Conservation (phyloP, 495 filamentous ascomycete species). For the Aspergillus incahuasiensis region DNA sequence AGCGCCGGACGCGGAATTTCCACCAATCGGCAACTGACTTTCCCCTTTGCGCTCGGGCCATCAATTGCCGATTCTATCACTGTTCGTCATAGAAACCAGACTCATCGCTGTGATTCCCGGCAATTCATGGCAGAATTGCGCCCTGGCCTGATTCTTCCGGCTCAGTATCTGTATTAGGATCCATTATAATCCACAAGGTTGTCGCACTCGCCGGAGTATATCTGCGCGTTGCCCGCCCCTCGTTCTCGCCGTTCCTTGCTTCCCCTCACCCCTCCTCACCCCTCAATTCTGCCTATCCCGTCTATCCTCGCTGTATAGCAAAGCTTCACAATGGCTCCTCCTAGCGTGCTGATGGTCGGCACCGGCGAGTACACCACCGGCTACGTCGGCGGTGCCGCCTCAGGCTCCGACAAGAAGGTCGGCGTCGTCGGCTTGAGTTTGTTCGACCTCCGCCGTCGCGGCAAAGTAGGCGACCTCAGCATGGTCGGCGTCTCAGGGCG, state of each 20-base stretch:
- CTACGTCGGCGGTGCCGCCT: constrained; percentile 73
- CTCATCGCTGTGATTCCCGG: background rate
- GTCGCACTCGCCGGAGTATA: background rate
- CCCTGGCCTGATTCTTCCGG: background rate
- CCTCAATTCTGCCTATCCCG: background rate
- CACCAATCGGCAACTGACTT: constrained; percentile 12
- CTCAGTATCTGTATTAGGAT: background rate
- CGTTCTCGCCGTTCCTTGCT: background rate
- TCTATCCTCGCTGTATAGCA: background rate
- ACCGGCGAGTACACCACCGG: constrained; percentile 97
- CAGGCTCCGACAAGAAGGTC: constrained; percentile 84
- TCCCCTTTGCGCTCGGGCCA: constrained; percentile 2
- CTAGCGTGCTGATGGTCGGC: constrained; percentile 49
- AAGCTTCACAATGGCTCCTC: constrained; percentile 7
- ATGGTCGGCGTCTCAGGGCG: constrained; percentile 88
- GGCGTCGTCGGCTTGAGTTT: constrained; percentile 87
- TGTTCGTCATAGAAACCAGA: background rate
- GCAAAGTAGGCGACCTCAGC: constrained; percentile 77
- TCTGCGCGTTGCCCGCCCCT: background rate
- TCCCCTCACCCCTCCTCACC: background rate
- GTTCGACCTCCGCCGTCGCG: constrained; percentile 83
- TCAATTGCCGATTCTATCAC: constrained; percentile 11
- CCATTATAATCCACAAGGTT: background rate
- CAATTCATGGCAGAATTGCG: constrained; percentile 1
- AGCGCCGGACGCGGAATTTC: constrained; percentile 10